Conservation (phyloP, 805 yeast species). For the Yamadazyma scolyti region DNA sequence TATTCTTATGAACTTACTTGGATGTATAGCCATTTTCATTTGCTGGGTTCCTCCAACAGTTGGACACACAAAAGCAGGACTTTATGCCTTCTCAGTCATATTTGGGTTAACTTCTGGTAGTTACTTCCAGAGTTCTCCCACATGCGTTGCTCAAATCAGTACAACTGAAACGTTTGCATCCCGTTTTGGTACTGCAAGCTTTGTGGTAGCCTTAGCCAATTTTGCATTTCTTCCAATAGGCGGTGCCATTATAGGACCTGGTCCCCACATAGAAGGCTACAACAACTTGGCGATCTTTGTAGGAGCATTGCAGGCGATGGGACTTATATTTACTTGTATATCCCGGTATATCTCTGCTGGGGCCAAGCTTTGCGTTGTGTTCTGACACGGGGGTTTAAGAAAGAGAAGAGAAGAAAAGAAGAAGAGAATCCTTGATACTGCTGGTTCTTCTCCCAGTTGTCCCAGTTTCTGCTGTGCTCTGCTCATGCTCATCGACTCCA, state of each 20-base stretch:
- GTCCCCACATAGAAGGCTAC: slow-evolving; percentile 2
- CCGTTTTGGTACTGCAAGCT: slow-evolving; percentile 18
- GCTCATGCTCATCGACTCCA: too few species aligned
- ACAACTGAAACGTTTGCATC: slow-evolving; percentile 16
- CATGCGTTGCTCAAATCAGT: slow-evolving; percentile 18
- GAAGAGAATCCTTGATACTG: too few species aligned
- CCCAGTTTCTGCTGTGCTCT: too few species aligned
- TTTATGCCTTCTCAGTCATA: slow-evolving; percentile 17
- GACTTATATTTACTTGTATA: slow-evolving; percentile 12
- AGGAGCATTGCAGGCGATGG: slow-evolving; percentile 14
- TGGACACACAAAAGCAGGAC: slow-evolving; percentile 17
- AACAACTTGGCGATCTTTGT: slow-evolving; percentile 18
- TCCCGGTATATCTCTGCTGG: slow-evolving; percentile 18
- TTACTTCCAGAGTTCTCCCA: slow-evolving; percentile 18
- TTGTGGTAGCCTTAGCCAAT: slow-evolving; percentile 16
- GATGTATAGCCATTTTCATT: slow-evolving; percentile 14
- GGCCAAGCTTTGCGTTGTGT: too few species aligned
- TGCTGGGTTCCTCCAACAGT: slow-evolving; percentile 21
- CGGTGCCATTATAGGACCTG: slow-evolving; percentile 16
- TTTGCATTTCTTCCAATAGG: slow-evolving; percentile 21
- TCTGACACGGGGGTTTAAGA: too few species aligned
- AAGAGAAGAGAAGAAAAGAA: too few species aligned
- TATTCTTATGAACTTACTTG: slow-evolving; percentile 13
- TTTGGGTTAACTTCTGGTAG: slow-evolving; percentile 24
- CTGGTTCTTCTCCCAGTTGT: too few species aligned